phyloP scores from a whole-genome alignment of 2,329 filamentous ascomycete genomes.

The Trichoderma sp. region DNA sequence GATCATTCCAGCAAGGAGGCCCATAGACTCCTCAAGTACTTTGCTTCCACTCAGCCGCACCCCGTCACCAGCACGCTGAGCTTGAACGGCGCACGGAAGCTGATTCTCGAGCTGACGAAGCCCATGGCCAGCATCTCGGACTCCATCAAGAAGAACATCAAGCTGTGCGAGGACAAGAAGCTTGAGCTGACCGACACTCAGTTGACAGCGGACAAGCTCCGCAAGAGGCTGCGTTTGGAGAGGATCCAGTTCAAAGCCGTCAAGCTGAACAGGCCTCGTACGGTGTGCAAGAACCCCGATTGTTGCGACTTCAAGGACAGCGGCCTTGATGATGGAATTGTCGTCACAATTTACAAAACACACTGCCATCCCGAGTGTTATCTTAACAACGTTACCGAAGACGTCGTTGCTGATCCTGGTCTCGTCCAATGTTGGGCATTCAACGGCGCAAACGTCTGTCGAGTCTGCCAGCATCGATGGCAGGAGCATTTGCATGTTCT shows the following conservation, averaged over 20 bases:
- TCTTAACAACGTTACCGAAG: slow-evolving; percentile 26
- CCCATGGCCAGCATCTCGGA: slow-evolving; percentile 32
- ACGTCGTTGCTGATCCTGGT: slow-evolving; percentile 24
- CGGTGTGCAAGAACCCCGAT: slow-evolving; percentile 21
- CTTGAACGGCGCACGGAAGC: slow-evolving; percentile 29
- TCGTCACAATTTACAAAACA: slow-evolving; percentile 28
- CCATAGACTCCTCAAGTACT: slow-evolving; percentile 23
- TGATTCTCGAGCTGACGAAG: slow-evolving; percentile 23
- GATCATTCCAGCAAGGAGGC: slow-evolving; percentile 29
- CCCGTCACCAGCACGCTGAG: slow-evolving; percentile 31
- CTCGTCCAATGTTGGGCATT: slow-evolving; percentile 7
- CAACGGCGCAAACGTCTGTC: not conserved
- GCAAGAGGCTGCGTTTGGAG: slow-evolving; percentile 11
- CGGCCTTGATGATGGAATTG: not conserved
- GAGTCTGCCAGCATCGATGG: not conserved
- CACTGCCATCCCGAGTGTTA: slow-evolving; percentile 29
- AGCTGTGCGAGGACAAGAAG: not conserved
- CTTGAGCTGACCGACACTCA: not conserved
- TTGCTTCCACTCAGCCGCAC: slow-evolving; percentile 29
- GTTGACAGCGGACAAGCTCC: not conserved
- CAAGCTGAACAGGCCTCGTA: slow-evolving; percentile 4
- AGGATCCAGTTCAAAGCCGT: slow-evolving; percentile 12
- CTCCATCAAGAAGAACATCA: slow-evolving; percentile 28
- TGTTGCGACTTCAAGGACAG: slow-evolving; percentile 30
- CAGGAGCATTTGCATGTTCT: slow-evolving; percentile 25